phyloP scores from a whole-genome alignment of 1,284 basidiomycete genomes.

The Papiliotrema fonsecae region DNA sequence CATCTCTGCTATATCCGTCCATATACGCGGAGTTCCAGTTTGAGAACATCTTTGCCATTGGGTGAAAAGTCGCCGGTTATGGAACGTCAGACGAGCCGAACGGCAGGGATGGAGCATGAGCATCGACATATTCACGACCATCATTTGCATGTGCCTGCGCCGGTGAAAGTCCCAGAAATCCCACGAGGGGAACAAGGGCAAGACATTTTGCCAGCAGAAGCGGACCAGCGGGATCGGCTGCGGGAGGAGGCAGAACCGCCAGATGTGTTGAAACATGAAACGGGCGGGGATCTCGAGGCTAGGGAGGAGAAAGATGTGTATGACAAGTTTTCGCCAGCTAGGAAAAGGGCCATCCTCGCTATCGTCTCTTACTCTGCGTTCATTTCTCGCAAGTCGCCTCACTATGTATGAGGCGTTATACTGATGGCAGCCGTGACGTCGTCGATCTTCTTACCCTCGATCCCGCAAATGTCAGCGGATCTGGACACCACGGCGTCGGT shows the following conservation, averaged over 20 bases:
- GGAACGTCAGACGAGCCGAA: too few relatives aligned
- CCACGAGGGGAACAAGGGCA: too few relatives aligned
- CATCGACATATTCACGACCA: too few relatives aligned
- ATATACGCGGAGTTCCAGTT: too few relatives aligned
- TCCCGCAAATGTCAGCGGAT: conserved; percentile 62
- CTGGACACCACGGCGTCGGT: conserved; percentile 55
- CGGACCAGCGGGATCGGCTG: neutral
- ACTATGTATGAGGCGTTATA: neutral
- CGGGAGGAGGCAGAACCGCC: neutral
- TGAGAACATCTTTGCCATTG: too few relatives aligned
- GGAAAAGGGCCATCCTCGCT: conserved; percentile 54
- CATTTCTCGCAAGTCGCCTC: conserved; percentile 51
- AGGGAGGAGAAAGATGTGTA: conserved; percentile 47
- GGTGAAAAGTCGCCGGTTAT: too few relatives aligned
- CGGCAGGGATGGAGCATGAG: too few relatives aligned
- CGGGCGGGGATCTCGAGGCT: neutral
- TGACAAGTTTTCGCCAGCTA: conserved; percentile 51
- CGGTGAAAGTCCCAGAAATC: too few relatives aligned
- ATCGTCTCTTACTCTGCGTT: conserved; percentile 56
- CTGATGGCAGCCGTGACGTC: conserved; percentile 58
- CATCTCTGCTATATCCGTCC: too few relatives aligned
- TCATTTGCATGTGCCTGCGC: too few relatives aligned
- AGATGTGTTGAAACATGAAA: neutral
- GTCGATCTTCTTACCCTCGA: conserved; percentile 63
- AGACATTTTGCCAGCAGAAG: neutral